Evolutionary conservation across 345 rosid genomes (phyloP).

Genomic region (Hypericum perforatum): DNA sequence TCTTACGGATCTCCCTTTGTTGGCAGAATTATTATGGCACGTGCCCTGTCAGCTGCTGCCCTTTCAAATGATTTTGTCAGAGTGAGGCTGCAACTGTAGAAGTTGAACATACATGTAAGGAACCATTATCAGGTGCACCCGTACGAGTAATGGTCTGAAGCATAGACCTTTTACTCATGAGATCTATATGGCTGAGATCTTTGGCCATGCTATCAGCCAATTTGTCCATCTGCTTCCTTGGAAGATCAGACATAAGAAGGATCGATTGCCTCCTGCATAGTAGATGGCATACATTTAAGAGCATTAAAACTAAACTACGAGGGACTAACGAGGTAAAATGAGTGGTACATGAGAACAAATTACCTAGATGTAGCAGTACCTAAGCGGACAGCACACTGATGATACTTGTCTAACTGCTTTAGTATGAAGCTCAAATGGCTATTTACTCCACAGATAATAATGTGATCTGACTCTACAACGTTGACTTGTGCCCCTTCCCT

Average conservation of each 20-base stretch:
- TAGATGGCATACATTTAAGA: conserved; percentile 2
- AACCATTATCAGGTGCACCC: conserved; percentile 1
- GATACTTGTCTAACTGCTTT: conserved; percentile 84
- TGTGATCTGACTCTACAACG: conserved; percentile 87
- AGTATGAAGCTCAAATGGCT: conserved; percentile 71
- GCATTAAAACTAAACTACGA: not conserved
- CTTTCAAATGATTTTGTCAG: conserved; percentile 82
- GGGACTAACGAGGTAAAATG: conserved; percentile 1
- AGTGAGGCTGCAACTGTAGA: conserved; percentile 86
- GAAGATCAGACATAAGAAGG: conserved; percentile 92
- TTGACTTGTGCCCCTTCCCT: conserved; percentile 97
- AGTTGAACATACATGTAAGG: conserved; percentile 16
- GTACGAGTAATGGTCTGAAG: conserved; percentile 4
- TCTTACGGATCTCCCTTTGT: conserved; percentile 72
- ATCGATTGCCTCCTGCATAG: conserved; percentile 77
- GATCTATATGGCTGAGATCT: conserved; percentile 78
- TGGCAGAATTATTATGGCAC: conserved; percentile 84
- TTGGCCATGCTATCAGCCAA: conserved; percentile 59
- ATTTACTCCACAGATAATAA: conserved; percentile 79
- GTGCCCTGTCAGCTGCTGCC: conserved; percentile 80
- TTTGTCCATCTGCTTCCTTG: conserved; percentile 91
- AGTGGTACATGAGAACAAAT: conserved; percentile 10
- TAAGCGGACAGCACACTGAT: conserved; percentile 78
- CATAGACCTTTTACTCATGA: conserved; percentile 77
- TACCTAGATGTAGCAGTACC: conserved; percentile 94